phyloP scores from a whole-genome alignment of 768 basidiomycete species.

The Phylloporus sp. region DNA sequence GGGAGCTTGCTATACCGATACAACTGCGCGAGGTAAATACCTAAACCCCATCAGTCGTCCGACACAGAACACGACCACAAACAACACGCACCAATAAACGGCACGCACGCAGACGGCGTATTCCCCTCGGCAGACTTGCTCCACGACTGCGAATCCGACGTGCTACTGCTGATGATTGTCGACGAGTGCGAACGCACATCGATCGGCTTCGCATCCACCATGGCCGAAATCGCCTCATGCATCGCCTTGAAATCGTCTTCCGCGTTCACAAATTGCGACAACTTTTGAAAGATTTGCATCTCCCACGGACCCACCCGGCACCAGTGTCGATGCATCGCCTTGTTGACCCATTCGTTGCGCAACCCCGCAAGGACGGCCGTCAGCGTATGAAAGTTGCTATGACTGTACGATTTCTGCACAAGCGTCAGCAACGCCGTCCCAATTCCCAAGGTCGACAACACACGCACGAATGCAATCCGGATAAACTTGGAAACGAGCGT shows the following conservation, averaged over 20 bases:
- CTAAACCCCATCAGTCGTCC: conserved; percentile 33
- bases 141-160: conserved; percentile 37
- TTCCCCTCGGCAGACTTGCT: conserved; percentile 39
- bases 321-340: conserved; percentile 66
- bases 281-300: conserved; percentile 63
- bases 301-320: conserved; percentile 65
- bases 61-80: not conserved
- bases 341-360: conserved; percentile 60
- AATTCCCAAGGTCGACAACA: not conserved
- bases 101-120: conserved; percentile 60
- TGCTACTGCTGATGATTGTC: conserved; percentile 45
- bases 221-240: conserved; percentile 55
- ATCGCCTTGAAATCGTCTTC: conserved; percentile 72
- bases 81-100: conserved; percentile 64
- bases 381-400: conserved; percentile 74
- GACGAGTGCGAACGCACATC: conserved; percentile 50
- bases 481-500: conserved; percentile 74
- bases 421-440: not conserved
- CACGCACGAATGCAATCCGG: conserved; percentile 75
- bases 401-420: conserved; percentile 69
- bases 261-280: conserved; percentile 60
- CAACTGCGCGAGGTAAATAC: conserved; percentile 73
- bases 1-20: conserved; percentile 62
- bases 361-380: conserved; percentile 78
- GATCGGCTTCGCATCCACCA: conserved; percentile 61